phyloP scores from a whole-genome alignment of 106 monocot genomes.

The Acorus calamus region DNA sequence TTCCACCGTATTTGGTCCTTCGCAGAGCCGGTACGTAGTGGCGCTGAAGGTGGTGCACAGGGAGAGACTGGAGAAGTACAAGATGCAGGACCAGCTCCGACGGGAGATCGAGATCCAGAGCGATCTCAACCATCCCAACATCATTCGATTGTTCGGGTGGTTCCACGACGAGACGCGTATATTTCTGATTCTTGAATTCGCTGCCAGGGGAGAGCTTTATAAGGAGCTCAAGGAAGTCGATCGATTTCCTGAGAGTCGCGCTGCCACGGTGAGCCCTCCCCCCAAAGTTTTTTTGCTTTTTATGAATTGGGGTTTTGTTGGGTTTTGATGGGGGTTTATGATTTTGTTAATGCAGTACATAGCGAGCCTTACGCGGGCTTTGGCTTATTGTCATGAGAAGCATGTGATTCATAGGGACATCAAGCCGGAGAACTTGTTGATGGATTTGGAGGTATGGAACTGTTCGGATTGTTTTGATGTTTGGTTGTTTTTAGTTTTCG shows the following conservation, averaged over 20 bases:
- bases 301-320: neutral
- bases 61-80: constrained; percentile 85
- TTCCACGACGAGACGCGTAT: constrained; percentile 76
- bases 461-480: neutral
- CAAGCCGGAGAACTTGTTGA: constrained; percentile 91
- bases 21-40: constrained; percentile 67
- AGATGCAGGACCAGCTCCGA: constrained; percentile 53
- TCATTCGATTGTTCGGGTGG: constrained; percentile 76
- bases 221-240: constrained; percentile 53
- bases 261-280: constrained; percentile 55
- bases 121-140: constrained; percentile 62
- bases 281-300: neutral
- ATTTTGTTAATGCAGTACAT: constrained; percentile 41
- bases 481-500: neutral
- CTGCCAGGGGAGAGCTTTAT: constrained; percentile 70
- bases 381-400: constrained; percentile 83
- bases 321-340: constrained; percentile 2
- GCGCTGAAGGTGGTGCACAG: constrained; percentile 82
- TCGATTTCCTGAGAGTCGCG: constrained; percentile 57
- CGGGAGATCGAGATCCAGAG: constrained; percentile 89
- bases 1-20: neutral
- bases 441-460: constrained; percentile 60
- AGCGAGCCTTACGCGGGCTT: constrained; percentile 64
- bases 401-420: constrained; percentile 97
- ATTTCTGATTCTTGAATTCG: constrained; percentile 79